Conservation (phyloP, 2,329 filamentous ascomycete species). For the Diaporthe amygdali region DNA sequence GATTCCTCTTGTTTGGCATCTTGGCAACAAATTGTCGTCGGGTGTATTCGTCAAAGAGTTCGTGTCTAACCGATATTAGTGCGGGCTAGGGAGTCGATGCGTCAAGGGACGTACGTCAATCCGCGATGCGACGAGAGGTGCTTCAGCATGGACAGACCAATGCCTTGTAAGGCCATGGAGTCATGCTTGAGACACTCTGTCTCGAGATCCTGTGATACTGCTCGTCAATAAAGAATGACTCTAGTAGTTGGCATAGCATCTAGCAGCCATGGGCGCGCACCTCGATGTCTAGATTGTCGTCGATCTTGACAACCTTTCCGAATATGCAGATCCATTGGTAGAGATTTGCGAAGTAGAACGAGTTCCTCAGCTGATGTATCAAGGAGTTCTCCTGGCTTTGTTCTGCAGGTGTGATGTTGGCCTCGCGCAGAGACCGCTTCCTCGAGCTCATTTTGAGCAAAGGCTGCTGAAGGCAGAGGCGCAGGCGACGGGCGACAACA, state of each 20-base stretch:
- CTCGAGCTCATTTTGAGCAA: constrained; percentile 48
- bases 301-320: constrained; percentile 86
- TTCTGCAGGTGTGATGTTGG: constrained; percentile 38
- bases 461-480: neutral
- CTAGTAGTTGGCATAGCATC: neutral
- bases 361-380: constrained; percentile 77
- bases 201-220: constrained; percentile 74
- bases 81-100: neutral
- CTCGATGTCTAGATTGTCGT: constrained; percentile 88
- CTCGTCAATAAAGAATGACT: neutral
- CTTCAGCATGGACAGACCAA: constrained; percentile 88
- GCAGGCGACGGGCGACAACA: neutral
- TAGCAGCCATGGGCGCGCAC: constrained; percentile 51
- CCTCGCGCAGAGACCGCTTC: constrained; percentile 54
- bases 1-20: constrained; percentile 73
- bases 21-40: constrained; percentile 87
- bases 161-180: constrained; percentile 76
- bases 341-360: constrained; percentile 95
- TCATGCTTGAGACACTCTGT: constrained; percentile 82
- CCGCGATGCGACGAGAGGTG: constrained; percentile 93
- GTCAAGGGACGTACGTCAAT: constrained; percentile 72
- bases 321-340: constrained; percentile 95
- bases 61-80: constrained; percentile 59
- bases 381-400: constrained; percentile 41
- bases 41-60: constrained; percentile 93